Conservation (phyloP, 2,329 filamentous ascomycete genomes). For the Fusarium longipes region DNA sequence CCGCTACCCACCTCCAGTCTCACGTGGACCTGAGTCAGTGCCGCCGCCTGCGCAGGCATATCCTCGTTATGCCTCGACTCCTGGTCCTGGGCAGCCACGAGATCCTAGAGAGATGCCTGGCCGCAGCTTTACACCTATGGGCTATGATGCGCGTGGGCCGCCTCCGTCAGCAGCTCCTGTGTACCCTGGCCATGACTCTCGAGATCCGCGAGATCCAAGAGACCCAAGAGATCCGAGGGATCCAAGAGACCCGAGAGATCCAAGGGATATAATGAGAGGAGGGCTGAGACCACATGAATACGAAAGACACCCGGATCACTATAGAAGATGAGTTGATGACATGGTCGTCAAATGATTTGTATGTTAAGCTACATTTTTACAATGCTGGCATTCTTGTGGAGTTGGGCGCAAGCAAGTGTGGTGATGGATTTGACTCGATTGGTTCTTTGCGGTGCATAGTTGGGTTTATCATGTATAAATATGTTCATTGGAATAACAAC, state of each 20-base stretch:
- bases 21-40: conserved; percentile 56
- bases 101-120: conserved; percentile 56
- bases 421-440: not conserved
- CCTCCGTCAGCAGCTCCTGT: conserved; percentile 53
- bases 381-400: not conserved
- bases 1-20: conserved; percentile 53
- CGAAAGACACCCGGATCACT: conserved; percentile 58
- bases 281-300: conserved; percentile 60
- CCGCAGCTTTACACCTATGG: conserved; percentile 60
- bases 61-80: conserved; percentile 57
- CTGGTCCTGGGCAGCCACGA: conserved; percentile 55
- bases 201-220: conserved; percentile 44
- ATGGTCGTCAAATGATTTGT: not conserved
- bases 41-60: conserved; percentile 56
- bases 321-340: conserved; percentile 52
- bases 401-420: conserved; percentile 13
- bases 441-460: not conserved
- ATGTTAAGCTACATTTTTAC: conserved; percentile 2
- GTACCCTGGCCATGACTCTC: conserved; percentile 44
- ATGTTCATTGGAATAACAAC: not conserved
- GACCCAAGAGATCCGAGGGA: conserved; percentile 52
- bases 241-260: conserved; percentile 47
- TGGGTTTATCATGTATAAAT: not conserved
- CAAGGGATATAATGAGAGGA: conserved; percentile 55
- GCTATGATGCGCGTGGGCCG: conserved; percentile 56